Evolutionary conservation across 768 basidiomycete genomes (phyloP).

Genomic region (Cyclocybe aegerita): DNA sequence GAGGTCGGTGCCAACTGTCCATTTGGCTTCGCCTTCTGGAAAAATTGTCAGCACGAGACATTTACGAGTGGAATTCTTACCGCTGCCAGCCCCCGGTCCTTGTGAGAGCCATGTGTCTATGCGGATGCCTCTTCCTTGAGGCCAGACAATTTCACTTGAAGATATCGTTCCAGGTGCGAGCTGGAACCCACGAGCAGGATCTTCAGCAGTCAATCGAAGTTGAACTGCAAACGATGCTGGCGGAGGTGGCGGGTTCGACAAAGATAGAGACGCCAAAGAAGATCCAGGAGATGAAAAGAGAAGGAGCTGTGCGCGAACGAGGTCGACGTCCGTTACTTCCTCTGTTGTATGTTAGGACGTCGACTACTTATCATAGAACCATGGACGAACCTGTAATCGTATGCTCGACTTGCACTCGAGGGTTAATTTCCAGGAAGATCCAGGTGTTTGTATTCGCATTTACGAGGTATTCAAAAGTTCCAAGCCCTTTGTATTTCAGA

Average conservation of each 20-base stretch:
- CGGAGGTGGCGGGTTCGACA: conserved; percentile 65
- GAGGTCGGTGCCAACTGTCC: conserved; percentile 66
- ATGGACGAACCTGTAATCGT: conserved; percentile 71
- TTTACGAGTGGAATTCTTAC: conserved; percentile 33
- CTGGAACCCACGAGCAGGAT: conserved; percentile 71
- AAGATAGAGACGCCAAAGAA: conserved; percentile 62
- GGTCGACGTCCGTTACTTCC: conserved; percentile 87
- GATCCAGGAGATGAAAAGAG: conserved; percentile 72
- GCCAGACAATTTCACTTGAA: conserved; percentile 64
- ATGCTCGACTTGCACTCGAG: conserved; percentile 92
- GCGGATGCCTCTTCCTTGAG: conserved; percentile 85
- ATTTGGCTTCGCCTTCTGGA: conserved; percentile 7
- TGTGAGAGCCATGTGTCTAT: conserved; percentile 83
- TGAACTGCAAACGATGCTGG: conserved; percentile 82
- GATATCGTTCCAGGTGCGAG: conserved; percentile 85
- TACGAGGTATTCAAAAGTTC: conserved; percentile 88
- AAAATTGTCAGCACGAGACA: too few species aligned
- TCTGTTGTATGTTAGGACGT: conserved; percentile 39
- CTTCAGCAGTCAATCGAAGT: conserved; percentile 89
- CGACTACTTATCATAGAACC: not conserved
- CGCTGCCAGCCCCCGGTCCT: conserved; percentile 41
- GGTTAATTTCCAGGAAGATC: conserved; percentile 92
- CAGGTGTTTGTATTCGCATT: conserved; percentile 69
- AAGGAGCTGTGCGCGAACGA: conserved; percentile 87
- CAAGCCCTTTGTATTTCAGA: conserved; percentile 81